phyloP scores from a whole-genome alignment of 805 yeast genomes.

The Clavispora carvajalis region DNA sequence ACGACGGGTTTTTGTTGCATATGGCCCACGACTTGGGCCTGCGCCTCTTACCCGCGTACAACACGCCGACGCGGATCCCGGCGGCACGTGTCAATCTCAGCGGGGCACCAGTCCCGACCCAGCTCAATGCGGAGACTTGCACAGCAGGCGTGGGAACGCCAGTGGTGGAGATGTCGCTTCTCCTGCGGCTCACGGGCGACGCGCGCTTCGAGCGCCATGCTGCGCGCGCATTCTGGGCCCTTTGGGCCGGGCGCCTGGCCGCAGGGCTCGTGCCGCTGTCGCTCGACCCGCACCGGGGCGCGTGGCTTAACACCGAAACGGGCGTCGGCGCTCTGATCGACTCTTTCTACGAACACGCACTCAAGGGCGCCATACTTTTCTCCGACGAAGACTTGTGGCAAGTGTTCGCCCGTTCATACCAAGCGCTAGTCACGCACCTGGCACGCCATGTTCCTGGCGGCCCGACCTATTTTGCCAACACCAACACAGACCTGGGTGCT shows the following conservation, averaged over 20 bases:
- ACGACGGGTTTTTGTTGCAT: conserved; percentile 67
- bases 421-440: conserved; percentile 46
- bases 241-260: conserved; percentile 64
- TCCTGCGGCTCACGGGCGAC: conserved; percentile 74
- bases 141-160: conserved; percentile 86
- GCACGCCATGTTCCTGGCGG: conserved; percentile 15
- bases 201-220: conserved; percentile 60
- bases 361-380: conserved; percentile 70
- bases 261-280: conserved; percentile 75
- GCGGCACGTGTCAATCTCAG: conserved; percentile 71
- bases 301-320: conserved; percentile 55
- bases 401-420: conserved; percentile 45
- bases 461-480: conserved; percentile 47
- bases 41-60: conserved; percentile 64
- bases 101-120: conserved; percentile 45
- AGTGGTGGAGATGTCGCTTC: conserved; percentile 69
- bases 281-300: conserved; percentile 52
- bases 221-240: conserved; percentile 54
- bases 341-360: conserved; percentile 84
- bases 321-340: conserved; percentile 92
- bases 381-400: conserved; percentile 60
- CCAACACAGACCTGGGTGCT: conserved; percentile 49
- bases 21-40: conserved; percentile 75
- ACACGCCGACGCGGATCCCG: conserved; percentile 62
- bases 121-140: conserved; percentile 61